Percentiles rank a stretch among this genome's conserved stretches.
These are phyloP conservation scores for Aureobasidium sp. DNA, from an alignment of 2,329 filamentous ascomycete genomes.

Conservation along the genomic window DNA sequence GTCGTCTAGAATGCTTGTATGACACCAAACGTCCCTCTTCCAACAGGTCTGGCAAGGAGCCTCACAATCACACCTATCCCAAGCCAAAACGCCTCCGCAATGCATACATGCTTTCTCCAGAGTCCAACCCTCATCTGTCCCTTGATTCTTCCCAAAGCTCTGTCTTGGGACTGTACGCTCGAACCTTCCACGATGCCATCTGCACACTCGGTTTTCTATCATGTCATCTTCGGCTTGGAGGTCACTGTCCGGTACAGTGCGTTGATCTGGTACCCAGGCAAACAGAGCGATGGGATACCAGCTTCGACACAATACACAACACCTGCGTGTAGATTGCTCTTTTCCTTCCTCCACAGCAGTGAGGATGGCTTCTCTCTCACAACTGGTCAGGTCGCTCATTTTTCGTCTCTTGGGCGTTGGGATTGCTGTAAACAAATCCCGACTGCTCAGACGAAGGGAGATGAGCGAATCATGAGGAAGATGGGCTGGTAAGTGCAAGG, in stretches of 20 bases:
- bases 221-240: neutral
- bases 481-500: slow-evolving; percentile 12
- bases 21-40: slow-evolving; percentile 17
- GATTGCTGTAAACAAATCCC: slow-evolving; percentile 6
- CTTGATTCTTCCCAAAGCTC: neutral
- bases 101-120: slow-evolving; percentile 19
- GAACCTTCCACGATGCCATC: slow-evolving; percentile 6
- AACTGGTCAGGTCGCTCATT: neutral
- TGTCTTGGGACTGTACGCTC: neutral
- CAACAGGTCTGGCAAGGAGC: slow-evolving; percentile 15
- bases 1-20: slow-evolving; percentile 13
- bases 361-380: slow-evolving; percentile 1
- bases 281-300: slow-evolving; percentile 7
- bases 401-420: neutral
- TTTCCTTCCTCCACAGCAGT: neutral
- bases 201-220: slow-evolving; percentile 1
- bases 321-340: neutral
- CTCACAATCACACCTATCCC: slow-evolving; percentile 15
- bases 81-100: slow-evolving; percentile 17
- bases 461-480: slow-evolving; percentile 12
- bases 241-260: neutral
- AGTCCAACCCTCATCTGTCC: neutral
- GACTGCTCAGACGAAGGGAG: slow-evolving; percentile 15
- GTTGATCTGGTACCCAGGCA: neutral
- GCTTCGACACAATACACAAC: slow-evolving; percentile 1